Base-by-base conservation (phyloP, 2,329 filamentous ascomycete genomes). In the Fusarium compactum region DNA sequence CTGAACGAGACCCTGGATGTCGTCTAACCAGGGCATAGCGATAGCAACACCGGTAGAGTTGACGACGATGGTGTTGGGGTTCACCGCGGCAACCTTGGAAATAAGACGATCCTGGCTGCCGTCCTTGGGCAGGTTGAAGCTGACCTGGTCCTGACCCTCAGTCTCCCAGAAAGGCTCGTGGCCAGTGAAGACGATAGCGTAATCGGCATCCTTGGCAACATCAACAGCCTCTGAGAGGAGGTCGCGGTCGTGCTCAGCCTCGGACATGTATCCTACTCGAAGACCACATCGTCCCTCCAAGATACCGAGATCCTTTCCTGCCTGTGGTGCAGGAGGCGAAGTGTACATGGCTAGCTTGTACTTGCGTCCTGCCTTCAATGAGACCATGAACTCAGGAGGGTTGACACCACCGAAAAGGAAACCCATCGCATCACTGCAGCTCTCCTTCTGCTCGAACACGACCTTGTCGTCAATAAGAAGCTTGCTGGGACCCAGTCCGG, bases 91-190 rank as follows among this genome's bases (percentile, higher is more conserved):
- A 1, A 91, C 84, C 5, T 85, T 84, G 20, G 82, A 76, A 70
- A 91, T 86, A 32, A 93, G 79, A 8, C 83, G 81, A 59, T 92
- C 90, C 52, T 89, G 90, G 62, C 87, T 85, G 60, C 88, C 78
- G 8, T 78, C 70, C 20, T 76, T 84, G 86, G 91, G 93, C 1
- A 92, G 80, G 20, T 90, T 91, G 48, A 93, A 83, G 76, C 92
- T 92, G 76, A 91, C 91, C 59, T 91, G 88, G 76, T 93, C 91
- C 68, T 91, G 90, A 50, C 84, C 82, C 89, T 92, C 79, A 0
- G 78, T 80, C 71, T 81, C 79, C 78, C 77, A 79, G 62, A 77
- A 76, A 7, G 78, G 83, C 71, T 91, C 90, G 29, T 92, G 83
- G 3, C 90, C 90, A 18, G 88, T 86, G 67, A 90, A 76, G 45